phyloP scores from a whole-genome alignment of 352 stramenopile genomes.

The Elongisporangium anandrum region DNA sequence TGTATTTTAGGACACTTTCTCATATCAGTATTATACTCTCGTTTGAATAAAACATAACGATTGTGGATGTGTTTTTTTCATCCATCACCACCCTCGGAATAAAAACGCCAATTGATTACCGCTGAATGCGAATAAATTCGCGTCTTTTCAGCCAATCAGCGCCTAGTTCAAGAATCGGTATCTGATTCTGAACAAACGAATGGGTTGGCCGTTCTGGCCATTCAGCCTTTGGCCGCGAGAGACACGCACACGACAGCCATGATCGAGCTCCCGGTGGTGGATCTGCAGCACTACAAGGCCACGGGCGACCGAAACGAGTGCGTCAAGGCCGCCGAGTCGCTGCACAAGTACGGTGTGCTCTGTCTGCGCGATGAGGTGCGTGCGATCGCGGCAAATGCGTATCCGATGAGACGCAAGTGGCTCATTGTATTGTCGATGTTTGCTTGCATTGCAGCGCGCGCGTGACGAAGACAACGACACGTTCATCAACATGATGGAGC shows the following conservation, averaged over 20 bases:
- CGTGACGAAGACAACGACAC: slow-evolving; percentile 67
- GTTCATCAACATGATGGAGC: slow-evolving; percentile 94
- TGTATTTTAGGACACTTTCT: background rate
- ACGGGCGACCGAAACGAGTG: slow-evolving; percentile 68
- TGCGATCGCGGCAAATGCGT: background rate
- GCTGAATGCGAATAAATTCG: background rate
- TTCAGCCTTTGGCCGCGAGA: slow-evolving; percentile 8
- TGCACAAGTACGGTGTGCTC: slow-evolving; percentile 84
- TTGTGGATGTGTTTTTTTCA: background rate
- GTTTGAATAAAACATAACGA: background rate
- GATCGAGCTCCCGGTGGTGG: slow-evolving; percentile 79
- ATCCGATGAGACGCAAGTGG: background rate
- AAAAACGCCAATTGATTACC: background rate
- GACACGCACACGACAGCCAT: slow-evolving; percentile 15
- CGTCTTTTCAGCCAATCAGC: background rate
- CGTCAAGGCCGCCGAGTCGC: slow-evolving; percentile 66
- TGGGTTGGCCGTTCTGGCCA: slow-evolving; percentile 2
- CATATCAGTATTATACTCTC: background rate
- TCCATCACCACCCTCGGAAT: background rate
- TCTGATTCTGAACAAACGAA: background rate
- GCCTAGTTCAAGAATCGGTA: background rate
- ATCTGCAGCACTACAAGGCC: slow-evolving; percentile 76
- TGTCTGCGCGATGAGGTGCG: slow-evolving; percentile 73
- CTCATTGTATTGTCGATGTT: background rate
- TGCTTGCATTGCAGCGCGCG: slow-evolving; percentile 31